Base-by-base conservation (phyloP, 768 basidiomycete species). In the Leccinum aurantiacum region DNA sequence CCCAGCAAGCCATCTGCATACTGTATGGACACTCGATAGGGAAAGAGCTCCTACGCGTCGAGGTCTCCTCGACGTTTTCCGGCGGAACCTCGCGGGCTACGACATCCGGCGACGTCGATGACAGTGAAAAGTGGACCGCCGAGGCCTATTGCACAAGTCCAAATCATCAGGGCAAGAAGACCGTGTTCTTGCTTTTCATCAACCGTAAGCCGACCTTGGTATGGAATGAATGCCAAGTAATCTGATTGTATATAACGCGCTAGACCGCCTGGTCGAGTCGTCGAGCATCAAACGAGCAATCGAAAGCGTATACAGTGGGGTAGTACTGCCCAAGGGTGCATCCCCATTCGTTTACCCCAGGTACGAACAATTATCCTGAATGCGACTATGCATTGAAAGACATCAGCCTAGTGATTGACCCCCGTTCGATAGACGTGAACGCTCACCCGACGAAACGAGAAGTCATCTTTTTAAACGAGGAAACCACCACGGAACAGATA, bases 371-470 rank as follows among this genome's bases (percentile, higher is more conserved):
- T 5, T 14, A 60, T 10, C 4, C 37, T 22, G 22, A n/a, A 22
- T 31, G 9, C 31, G 11, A 14, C 49, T 33, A n/a, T 41, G 29
- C 11, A 53, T 60, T 61, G 14, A 53, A 53, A 47, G 51, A 50
- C 22, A 25, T 27, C 60, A 95, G 95, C 65, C 73, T 98, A 47
- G 79, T 87, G 46, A 88, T 98, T 65, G 88, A 94, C 61, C 93
- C 95, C 0, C 82, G 85, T 31, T 86, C 90, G 25, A 89, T 99
- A n/a, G 97, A 99, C 67, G 95, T 98, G 56, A 99, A 99, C 67
- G 94, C 98, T 8, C 95, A 98, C 70, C 97, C 96, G 0, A 98
- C 97, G 3, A 99, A 99, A 72, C 89, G 91, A 49, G 95, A 98
- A 71, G 94, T 98, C 1, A 93, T 94, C 65, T 98, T 98, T 68